Percentiles rank a stretch among this genome's conserved stretches.
Conservation (phyloP, 257 asterid genomes). For the Petrea volubilis region DNA sequence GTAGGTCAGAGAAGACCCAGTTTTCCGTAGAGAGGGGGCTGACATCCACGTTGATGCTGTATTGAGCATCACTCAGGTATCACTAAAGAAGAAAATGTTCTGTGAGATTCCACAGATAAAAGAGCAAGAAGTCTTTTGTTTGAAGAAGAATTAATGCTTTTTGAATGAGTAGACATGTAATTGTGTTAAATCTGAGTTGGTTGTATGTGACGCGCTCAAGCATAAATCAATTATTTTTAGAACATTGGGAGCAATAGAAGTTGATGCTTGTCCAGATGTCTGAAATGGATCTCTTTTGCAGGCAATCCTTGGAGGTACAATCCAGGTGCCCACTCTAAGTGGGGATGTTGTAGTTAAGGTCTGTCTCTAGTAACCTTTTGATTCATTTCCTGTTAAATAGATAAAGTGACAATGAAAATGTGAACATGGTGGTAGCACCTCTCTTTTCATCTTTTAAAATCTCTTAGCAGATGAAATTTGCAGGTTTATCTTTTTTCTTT, state of each 20-base stretch:
- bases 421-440: neutral
- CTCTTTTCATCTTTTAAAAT: neutral
- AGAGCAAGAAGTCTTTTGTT: constrained; percentile 12
- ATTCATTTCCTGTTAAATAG: neutral
- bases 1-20: constrained; percentile 95
- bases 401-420: neutral
- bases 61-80: constrained; percentile 84
- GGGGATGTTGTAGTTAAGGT: constrained; percentile 97
- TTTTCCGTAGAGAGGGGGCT: constrained; percentile 91
- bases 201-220: no score
- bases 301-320: constrained; percentile 96
- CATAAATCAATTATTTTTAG: no score
- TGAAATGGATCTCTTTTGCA: constrained; percentile 35
- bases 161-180: neutral
- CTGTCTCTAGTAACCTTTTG: constrained; percentile 20
- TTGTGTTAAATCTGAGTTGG: constrained; percentile 2
- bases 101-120: neutral
- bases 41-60: constrained; percentile 87
- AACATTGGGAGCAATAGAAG: neutral
- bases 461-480: neutral
- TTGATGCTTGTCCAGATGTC: constrained; percentile 9
- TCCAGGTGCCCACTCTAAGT: constrained; percentile 84
- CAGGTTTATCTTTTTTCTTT: neutral
- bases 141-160: neutral
- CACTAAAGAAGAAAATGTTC: neutral